A percentile compares a stretch with the other conserved stretches of the same genome.
phyloP scores from a whole-genome alignment of 2,329 filamentous ascomycete species.

The Periconia sp. region DNA sequence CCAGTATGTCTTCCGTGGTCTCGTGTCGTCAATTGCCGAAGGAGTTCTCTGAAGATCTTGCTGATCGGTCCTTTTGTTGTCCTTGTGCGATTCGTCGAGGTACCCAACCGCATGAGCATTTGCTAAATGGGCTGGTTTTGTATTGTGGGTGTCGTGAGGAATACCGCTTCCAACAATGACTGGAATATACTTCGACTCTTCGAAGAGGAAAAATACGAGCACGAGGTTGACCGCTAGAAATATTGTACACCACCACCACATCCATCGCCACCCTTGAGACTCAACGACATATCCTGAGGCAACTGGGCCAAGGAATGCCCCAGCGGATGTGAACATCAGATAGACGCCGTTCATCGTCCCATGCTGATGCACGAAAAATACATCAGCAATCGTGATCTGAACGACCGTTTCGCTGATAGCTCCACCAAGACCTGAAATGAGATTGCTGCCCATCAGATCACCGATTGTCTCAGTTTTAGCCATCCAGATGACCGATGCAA shows the following conservation, averaged over 20 bases:
- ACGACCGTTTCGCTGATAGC: conserved; percentile 53
- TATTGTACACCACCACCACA: conserved; percentile 57
- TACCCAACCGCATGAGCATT: no score
- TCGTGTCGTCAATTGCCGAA: conserved; percentile 30
- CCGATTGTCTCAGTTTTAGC: conserved; percentile 50
- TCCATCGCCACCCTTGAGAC: conserved; percentile 57
- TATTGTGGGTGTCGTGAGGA: no score
- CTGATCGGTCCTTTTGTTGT: conserved; percentile 8
- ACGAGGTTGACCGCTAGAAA: conserved; percentile 48
- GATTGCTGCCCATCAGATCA: conserved; percentile 54
- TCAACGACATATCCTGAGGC: conserved; percentile 50
- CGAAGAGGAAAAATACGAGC: conserved; percentile 53
- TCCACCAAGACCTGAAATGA: conserved; percentile 53
- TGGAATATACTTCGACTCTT: conserved; percentile 38
- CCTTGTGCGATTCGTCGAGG: no score
- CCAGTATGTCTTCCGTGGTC: conserved; percentile 51
- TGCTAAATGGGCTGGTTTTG: no score
- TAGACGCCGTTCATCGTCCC: conserved; percentile 57
- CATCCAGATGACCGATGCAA: conserved; percentile 50
- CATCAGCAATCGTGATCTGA: conserved; percentile 55
- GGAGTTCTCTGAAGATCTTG: conserved; percentile 8
- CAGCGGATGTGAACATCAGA: conserved; percentile 45
- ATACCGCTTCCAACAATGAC: conserved; percentile 11
- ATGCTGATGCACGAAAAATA: conserved; percentile 58
- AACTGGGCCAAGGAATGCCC: conserved; percentile 47